Percentiles rank a stretch among this genome's conserved stretches.
Conservation (phyloP, 2,329 filamentous ascomycete species). For the Ampelomyces quisqualis region DNA sequence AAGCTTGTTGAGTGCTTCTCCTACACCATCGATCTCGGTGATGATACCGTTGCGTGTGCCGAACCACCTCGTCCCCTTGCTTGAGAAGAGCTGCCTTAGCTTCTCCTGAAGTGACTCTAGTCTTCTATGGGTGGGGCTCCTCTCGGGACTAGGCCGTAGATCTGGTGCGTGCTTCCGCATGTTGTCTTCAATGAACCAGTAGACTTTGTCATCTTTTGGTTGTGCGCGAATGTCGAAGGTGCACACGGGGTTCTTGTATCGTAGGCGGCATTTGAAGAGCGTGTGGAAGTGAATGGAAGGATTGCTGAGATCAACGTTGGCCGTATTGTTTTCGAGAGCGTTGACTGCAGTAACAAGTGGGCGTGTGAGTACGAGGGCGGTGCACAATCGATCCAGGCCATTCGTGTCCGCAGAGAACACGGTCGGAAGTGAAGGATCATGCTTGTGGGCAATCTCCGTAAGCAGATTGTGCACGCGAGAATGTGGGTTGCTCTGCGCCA, state of each 20-base stretch:
- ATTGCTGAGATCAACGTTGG: conserved; percentile 20
- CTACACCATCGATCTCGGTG: conserved; percentile 39
- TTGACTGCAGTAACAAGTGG: conserved; percentile 65
- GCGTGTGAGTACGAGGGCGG: conserved; percentile 61
- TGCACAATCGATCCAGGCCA: conserved; percentile 58
- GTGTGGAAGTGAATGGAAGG: conserved; percentile 40
- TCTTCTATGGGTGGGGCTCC: conserved; percentile 29
- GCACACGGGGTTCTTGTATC: conserved; percentile 45
- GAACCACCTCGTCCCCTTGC: conserved; percentile 38
- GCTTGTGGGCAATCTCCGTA: conserved; percentile 59
- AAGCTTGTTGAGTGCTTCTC: conserved; percentile 40
- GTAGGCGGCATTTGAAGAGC: conserved; percentile 42
- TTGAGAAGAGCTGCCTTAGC: conserved; percentile 37
- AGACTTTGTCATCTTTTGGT: conserved; percentile 34
- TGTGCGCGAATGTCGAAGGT: conserved; percentile 43
- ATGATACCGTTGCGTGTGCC: conserved; percentile 44
- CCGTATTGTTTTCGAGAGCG: conserved; percentile 57
- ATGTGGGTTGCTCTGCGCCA: conserved; percentile 68
- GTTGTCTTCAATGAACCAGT: conserved; percentile 44
- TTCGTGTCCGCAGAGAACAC: conserved; percentile 54
- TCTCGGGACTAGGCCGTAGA: conserved; percentile 26
- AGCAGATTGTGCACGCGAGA: conserved; percentile 62
- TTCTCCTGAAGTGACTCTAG: conserved; percentile 33
- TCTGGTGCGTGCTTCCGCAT: conserved; percentile 23
- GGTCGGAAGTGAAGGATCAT: conserved; percentile 56